Percentiles rank a stretch among this genome's conserved stretches.
These are phyloP conservation scores for Dendrobium nobile DNA, from an alignment of 106 monocot genomes.

Conservation along the genomic window DNA sequence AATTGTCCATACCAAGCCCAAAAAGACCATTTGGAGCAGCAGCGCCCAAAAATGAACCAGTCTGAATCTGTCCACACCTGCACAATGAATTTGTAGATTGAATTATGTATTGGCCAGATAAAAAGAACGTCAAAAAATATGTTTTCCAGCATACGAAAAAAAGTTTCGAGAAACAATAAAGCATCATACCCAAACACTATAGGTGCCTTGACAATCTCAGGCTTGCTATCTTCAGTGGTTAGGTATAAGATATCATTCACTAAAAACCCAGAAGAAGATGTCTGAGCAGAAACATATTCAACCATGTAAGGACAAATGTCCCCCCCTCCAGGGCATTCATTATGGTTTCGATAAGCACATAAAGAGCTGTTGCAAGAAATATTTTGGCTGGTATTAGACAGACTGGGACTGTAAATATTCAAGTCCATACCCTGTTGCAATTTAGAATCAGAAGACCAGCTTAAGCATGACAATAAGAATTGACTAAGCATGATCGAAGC, in stretches of 20 bases:
- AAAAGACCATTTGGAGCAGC: conserved; percentile 93
- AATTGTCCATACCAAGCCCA: conserved; percentile 78
- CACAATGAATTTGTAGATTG: conserved; percentile 10
- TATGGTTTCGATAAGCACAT: conserved; percentile 41
- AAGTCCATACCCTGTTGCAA: conserved; percentile 47
- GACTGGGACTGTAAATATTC: conserved; percentile 53
- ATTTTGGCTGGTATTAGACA: conserved; percentile 62
- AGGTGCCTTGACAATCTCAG: conserved; percentile 46
- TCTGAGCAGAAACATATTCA: conserved; percentile 68
- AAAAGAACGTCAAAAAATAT: not conserved
- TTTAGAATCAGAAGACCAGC: not conserved
- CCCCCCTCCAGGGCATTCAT: conserved; percentile 30
- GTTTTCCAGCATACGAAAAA: not conserved
- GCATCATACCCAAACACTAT: conserved; percentile 70
- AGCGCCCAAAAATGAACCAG: conserved; percentile 76
- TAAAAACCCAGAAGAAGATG: conserved; percentile 73
- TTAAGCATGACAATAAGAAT: not conserved
- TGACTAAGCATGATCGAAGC: not conserved
- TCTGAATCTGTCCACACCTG: conserved; percentile 89
- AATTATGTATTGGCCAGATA: not conserved
- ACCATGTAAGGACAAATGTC: conserved; percentile 58
- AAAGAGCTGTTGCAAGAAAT: conserved; percentile 60
- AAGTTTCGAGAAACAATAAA: not conserved
- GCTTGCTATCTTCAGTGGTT: conserved; percentile 41
- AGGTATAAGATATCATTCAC: conserved; percentile 85